Evolutionary conservation across 2,329 filamentous ascomycete genomes (phyloP), one percentile per base, ranked within the genome.

Genomic region (Remersonia thermophila): DNA sequence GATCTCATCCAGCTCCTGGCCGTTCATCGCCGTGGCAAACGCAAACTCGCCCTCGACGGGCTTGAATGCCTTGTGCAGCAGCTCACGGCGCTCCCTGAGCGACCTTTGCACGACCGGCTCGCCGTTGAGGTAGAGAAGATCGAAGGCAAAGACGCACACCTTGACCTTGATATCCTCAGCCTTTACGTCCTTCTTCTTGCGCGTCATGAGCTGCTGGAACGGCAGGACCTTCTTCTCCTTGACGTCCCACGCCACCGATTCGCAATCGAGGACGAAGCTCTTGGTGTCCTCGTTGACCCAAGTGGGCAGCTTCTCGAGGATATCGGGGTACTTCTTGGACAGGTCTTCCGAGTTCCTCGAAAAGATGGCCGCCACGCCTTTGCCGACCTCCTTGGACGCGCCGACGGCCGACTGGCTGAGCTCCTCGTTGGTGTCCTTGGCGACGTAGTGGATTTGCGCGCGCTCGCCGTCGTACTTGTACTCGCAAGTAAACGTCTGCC

Each of bases 391-490:
- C 44, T 77, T 77, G 28, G 77, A 69, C 7, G 74, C 74, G 5
- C 72, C 61, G 9, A 67, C 62, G 1, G 71, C 62, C 26, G 73
- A 67, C 32, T 80, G 71, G 39, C 72, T 71, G 47, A 84, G 80
- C 37, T 85, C 69, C 40, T 81, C 65, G 2, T 75, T 65, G 8
- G 83, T 73, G 43, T 89, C 82, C 43, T 85, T 83, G 4, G 87
- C 80, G 23, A 96, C 85, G 48, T 93, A 98, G 56, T 98, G 91
- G 34, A 98, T 96, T 55, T 98, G 91, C n/a, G 91, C 91, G 54
- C 91, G 73, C 59, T 98, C 91, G 33, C 91, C 91, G 51, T 98
- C 91, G 53, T 98, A 98, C 59, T 98, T 98, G 69, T 93, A 98
- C 57, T 98, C 91, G 61, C 91, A 98, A 1, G 91, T 96, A 52